Base-by-base conservation (phyloP, 345 rosid genomes). In the Brassica juncea region DNA sequence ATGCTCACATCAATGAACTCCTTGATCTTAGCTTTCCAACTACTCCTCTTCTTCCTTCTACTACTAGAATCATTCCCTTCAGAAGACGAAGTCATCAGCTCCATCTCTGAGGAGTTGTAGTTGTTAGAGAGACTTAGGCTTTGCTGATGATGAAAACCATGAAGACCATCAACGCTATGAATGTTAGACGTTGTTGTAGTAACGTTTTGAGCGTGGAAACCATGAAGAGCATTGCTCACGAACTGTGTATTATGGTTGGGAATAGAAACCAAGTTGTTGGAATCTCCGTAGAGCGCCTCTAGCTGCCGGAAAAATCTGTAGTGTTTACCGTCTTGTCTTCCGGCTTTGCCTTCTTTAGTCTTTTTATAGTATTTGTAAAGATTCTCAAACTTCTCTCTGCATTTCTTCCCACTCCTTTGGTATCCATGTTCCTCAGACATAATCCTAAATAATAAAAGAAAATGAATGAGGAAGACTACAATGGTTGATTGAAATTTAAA, bases 381-480 rank as follows among this genome's bases (percentile, higher is more conserved):
- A 83, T 93, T 96, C 82, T 96, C 98, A 68, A 96, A 96, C 81
- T 96, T 96, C 69, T 96, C 99, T 72, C 98, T 88, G 87, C 99
- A 96, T 83, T 96, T 96, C 87, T 93, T 96, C 54, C 99, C 99
- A 83, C 89, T 93, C 80, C 98, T 86, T 68, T 89, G 95, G 76
- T 93, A 93, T 21, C 98, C 99, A 86, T 96, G 94, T 68, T 96
- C 99, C 75, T 93, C 97, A n/a, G 83, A 84, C 99, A 96, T 86
- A 62, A 92, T 91, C 90, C 99, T 96, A 67, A 16, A 71, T 10
- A 1, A 57, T 25, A 1, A 11, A n/a, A 7, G 8, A 37, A 66
- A 3, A 49, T 39, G 9, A 35, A 66, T 27, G 23, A 37, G 67
- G 57, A 61, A 47, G 8, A 19, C 19, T 54, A 49, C 59, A 15